phyloP scores from a whole-genome alignment of 208 protist species.

The Leishmania braziliensis region DNA sequence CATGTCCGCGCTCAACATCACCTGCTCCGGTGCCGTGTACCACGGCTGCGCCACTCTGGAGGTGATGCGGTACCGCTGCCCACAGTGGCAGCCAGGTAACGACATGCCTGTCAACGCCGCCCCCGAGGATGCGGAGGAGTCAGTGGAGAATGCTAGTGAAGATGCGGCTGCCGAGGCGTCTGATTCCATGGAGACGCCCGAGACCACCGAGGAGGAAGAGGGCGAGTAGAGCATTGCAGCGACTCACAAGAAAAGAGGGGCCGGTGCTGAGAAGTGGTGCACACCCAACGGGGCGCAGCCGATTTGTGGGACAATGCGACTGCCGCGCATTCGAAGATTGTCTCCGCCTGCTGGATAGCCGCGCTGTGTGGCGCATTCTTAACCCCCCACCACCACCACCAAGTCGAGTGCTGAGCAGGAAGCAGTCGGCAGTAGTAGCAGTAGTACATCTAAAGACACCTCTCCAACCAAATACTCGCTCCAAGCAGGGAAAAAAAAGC shows the following conservation, averaged over 20 bases:
- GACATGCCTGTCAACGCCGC: conserved; percentile 40
- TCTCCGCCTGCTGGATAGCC: background rate
- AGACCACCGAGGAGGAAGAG: conserved; percentile 20
- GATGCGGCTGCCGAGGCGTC: conserved; percentile 19
- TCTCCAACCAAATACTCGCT: background rate
- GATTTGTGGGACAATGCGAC: background rate
- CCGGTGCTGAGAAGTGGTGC: background rate
- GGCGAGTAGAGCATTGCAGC: conserved; percentile 6
- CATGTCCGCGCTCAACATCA: conserved; percentile 81
- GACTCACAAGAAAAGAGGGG: background rate
- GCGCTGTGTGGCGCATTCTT: background rate
- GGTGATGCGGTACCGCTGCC: conserved; percentile 75
- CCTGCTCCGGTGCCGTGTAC: conserved; percentile 73
- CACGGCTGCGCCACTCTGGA: conserved; percentile 55
- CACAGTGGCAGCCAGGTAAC: conserved; percentile 66
- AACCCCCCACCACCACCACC: background rate
- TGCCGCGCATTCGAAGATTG: background rate
- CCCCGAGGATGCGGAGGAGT: conserved; percentile 32
- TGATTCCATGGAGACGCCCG: background rate
- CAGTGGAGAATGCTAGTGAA: conserved; percentile 22
- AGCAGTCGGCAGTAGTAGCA: background rate
- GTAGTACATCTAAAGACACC: background rate
- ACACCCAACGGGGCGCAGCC: background rate
- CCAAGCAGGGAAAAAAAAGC: background rate
- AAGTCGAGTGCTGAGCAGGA: background rate